Conservation (phyloP, 768 basidiomycete species). For the Porpolomopsis calyptriformis region DNA sequence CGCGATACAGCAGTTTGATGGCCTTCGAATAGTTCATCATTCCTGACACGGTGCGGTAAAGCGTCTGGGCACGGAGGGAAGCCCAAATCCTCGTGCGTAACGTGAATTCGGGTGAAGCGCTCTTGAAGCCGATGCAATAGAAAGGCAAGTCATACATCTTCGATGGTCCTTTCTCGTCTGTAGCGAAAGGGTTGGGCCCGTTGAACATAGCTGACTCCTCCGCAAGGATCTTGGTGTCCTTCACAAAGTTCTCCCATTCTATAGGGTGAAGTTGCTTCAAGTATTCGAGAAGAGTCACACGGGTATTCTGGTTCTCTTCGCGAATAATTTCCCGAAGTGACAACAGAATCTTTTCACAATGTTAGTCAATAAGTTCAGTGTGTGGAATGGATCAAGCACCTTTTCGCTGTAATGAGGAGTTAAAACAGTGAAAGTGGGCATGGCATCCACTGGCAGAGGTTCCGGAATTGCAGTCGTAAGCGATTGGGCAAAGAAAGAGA, state of each 20-base stretch:
- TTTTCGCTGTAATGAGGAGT: constrained; percentile 99
- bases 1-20: constrained; percentile 97
- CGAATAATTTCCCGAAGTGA: constrained; percentile 97
- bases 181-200: constrained; percentile 58
- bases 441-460: constrained; percentile 93
- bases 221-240: constrained; percentile 97
- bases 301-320: constrained; percentile 94
- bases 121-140: constrained; percentile 99
- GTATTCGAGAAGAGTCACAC: constrained; percentile 95
- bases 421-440: constrained; percentile 98
- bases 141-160: constrained; percentile 92
- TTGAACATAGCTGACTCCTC: constrained; percentile 87
- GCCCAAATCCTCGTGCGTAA: constrained; percentile 99
- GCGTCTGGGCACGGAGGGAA: constrained; percentile 93
- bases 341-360: constrained; percentile 59
- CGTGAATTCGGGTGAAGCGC: constrained; percentile 95
- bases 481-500: constrained; percentile 98
- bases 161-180: constrained; percentile 69
- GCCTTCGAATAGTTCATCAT: constrained; percentile 99
- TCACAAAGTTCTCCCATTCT: constrained; percentile 99
- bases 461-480: constrained; percentile 92
- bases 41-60: constrained; percentile 96
- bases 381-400: constrained; percentile 28
- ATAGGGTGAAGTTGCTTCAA: constrained; percentile 95
- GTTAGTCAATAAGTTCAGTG: constrained; percentile 6